Base-by-base conservation (phyloP, 2,329 filamentous ascomycete species). In the Fusarium ambrosium region DNA sequence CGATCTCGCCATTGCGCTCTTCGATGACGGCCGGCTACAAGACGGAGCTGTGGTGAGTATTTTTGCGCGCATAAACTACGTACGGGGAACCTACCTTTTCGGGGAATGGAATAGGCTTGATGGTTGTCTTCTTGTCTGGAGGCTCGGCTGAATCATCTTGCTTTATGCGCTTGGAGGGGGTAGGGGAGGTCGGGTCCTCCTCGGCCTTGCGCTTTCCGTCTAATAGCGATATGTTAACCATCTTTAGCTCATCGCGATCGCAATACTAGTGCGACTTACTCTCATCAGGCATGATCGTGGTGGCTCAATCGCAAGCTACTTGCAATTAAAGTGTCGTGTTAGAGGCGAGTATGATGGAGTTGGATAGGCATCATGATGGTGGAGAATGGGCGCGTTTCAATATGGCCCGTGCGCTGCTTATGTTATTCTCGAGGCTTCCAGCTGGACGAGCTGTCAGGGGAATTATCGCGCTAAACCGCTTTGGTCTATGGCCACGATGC, bases 1-100 rank as follows among this genome's bases (percentile, higher is more conserved):
- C 95, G 77, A 99, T 98, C 75, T 97, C 94, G 80, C 95, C 95
- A 80, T 92, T 94, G 79, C 95, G 93, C 84, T 99, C 97, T 85
- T 99, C 97, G 74, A 97, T 89, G 6, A 98, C 96, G 10, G 95
- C 96, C 7, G 95, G 94, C 92, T 94, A 73, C 9, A 22, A 14
- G 4, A 4, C 4, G n/a, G 34, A 32, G n/a, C 24, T 10, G 11
- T 20, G 20, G 29, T 76, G 6, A 76, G 73, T 9, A 56, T 11
- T 22, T 22, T 7, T 56, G 62, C 20, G 6, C 18, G 59, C 14
- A 29, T 9, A 4, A 13, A 2, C 1, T 45, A 11, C 1, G 1
- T 4, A 34, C 2, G 0, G 1, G 4, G 5, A 7, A n/a, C 39
- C 72, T 81, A 93, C 93, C 88, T 97, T 98, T 84, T 98, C 95